Base-by-base conservation (phyloP, 2,329 filamentous ascomycete genomes). In the Orbilia ellipsospora region DNA sequence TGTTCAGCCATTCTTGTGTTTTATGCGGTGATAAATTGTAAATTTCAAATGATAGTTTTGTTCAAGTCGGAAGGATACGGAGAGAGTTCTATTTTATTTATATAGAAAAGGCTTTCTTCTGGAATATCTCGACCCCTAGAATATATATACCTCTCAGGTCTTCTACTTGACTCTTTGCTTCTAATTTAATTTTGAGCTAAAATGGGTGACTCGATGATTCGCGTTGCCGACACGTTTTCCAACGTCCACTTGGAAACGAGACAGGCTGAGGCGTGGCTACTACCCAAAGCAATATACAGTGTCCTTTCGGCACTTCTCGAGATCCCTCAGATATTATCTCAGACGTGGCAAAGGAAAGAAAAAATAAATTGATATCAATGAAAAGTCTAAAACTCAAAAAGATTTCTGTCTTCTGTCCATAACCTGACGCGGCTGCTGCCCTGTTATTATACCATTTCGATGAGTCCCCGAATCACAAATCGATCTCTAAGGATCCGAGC, bases 1-100 rank as follows among this genome's bases (percentile, higher is more conserved):
- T 60, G 45, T 54, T 60, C 42, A 18, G 57, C 66, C 67, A 72
- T 72, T 55, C 16, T 45, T 2, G 8, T 1, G 2, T 36, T 36
- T 36, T 36, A 36, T 36, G 31, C 6, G 31, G 10, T 6, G 6
- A 10, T 36, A 10, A 36, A 36, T 36, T 1, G 31, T 1, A 10
- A 7, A 36, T 7, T 1, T 36, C 31, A 36, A 36, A 36, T 18
- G 44, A 44, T 48, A 48, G 6, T n/a, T 48, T 48, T 48, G 13
- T n/a, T 10, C 7, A 48, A 3, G 44, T n/a, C 44, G 13, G 40
- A 44, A 12, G 40, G 40, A n/a, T 44, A n/a, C 4, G 4, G 23
- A 23, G 23, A 23, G 23, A 23, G 23, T 23, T 23, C 23, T 23
- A 23, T 23, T 23, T 23, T 23, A 4, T 23, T 23, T 23, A 23